phyloP scores from a whole-genome alignment of 2,329 filamentous ascomycete genomes.

The Ophiosphaerella herpotricha region DNA sequence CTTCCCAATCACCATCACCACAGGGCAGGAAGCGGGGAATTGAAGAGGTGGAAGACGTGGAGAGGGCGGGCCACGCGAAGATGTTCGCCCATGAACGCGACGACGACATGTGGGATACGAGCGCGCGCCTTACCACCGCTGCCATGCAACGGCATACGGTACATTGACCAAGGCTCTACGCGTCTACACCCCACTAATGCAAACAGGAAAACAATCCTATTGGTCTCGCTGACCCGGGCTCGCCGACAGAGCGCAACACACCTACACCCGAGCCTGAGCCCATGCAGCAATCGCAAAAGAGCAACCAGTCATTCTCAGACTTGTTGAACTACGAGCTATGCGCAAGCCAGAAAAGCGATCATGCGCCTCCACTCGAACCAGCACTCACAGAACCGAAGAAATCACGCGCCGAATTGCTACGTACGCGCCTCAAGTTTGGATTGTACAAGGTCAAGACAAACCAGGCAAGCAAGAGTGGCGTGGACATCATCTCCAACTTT shows the following conservation, averaged over 20 bases:
- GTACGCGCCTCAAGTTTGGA: conserved; percentile 70
- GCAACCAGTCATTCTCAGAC: conserved; percentile 52
- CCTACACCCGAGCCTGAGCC: conserved; percentile 30
- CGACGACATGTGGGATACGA: conserved; percentile 12
- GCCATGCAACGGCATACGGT: conserved; percentile 36
- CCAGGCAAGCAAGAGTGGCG: conserved; percentile 68
- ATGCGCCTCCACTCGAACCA: conserved; percentile 13
- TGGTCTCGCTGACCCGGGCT: conserved; percentile 33
- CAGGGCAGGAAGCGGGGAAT: conserved; percentile 43
- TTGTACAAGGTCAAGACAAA: conserved; percentile 77
- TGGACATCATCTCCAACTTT: conserved; percentile 54
- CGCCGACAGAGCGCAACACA: conserved; percentile 43
- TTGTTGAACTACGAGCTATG: conserved; percentile 54
- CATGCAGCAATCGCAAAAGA: conserved; percentile 34
- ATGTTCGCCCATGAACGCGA: conserved; percentile 31
- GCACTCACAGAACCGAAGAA: conserved; percentile 17
- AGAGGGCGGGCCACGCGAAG: conserved; percentile 31
- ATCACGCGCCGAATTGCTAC: conserved; percentile 68
- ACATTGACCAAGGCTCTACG: conserved; percentile 13
- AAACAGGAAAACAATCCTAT: conserved; percentile 30
- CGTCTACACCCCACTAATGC: conserved; percentile 26
- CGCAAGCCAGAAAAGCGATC: conserved; percentile 46
- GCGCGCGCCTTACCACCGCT: conserved; percentile 26
- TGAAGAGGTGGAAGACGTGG: conserved; percentile 40
- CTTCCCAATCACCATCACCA: conserved; percentile 12